Conservation (phyloP, 2,329 filamentous ascomycete genomes). For the Hypoxylon sp. region DNA sequence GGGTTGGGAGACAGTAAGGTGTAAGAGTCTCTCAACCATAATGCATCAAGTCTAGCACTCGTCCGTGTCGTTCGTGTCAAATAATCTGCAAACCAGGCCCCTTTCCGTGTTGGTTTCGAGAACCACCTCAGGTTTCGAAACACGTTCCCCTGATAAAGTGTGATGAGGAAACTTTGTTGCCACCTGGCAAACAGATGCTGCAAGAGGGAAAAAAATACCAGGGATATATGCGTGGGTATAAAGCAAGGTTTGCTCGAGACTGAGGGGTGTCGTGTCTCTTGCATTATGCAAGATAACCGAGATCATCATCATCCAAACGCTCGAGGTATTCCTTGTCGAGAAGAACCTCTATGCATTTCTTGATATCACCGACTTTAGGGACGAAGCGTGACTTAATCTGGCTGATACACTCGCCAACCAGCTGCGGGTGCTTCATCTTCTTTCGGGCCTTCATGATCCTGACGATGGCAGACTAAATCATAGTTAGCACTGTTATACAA, state of each 20-base stretch:
- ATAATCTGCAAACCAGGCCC: conserved; percentile 23
- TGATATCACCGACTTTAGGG: conserved; percentile 95
- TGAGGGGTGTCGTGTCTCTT: neutral
- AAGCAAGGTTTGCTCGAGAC: conserved; percentile 5
- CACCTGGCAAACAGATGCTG: conserved; percentile 31
- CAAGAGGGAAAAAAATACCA: conserved; percentile 23
- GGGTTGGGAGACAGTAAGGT: conserved; percentile 8
- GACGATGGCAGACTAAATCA: conserved; percentile 89
- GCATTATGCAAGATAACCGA: conserved; percentile 89
- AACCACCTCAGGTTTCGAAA: conserved; percentile 17
- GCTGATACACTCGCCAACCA: conserved; percentile 94
- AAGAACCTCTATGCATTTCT: conserved; percentile 99
- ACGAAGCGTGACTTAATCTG: conserved; percentile 95
- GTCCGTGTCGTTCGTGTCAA: conserved; percentile 23
- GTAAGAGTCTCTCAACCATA: neutral
- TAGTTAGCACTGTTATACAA: conserved; percentile 22
- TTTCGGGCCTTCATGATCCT: conserved; percentile 99
- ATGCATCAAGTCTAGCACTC: conserved; percentile 24
- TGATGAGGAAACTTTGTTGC: conserved; percentile 22
- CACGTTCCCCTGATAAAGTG: conserved; percentile 9
- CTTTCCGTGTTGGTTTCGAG: conserved; percentile 17
- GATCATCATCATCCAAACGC: conserved; percentile 91
- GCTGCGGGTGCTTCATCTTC: conserved; percentile 96
- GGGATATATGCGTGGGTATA: conserved; percentile 24
- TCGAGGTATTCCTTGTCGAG: conserved; percentile 99